A percentile compares a stretch with the other conserved stretches of the same genome.
phyloP scores from a whole-genome alignment of 768 basidiomycete species.

The Hirschioporus abietinus region DNA sequence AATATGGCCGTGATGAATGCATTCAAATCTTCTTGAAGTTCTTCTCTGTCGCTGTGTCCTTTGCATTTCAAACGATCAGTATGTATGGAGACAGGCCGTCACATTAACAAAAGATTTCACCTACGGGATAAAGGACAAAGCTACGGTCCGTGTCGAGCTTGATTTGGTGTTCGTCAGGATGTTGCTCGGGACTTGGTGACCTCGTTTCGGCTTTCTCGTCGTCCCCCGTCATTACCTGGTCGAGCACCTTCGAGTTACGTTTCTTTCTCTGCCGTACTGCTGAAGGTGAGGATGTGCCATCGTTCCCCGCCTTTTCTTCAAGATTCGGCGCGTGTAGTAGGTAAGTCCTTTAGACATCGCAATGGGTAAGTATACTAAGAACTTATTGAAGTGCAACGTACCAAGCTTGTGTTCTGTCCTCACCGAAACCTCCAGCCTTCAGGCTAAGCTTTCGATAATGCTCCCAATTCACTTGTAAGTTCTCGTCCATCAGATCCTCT shows the following conservation, averaged over 20 bases:
- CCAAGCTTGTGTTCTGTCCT: constrained; percentile 53
- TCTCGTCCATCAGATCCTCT: no score
- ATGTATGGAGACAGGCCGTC: neutral
- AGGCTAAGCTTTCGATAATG: constrained; percentile 43
- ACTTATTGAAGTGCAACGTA: constrained; percentile 28
- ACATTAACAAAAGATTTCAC: constrained; percentile 34
- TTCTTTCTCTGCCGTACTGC: neutral
- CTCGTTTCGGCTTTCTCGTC: neutral
- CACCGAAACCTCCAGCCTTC: constrained; percentile 58
- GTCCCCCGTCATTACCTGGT: neutral
- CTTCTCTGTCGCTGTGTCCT: constrained; percentile 38
- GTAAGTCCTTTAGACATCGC: constrained; percentile 32
- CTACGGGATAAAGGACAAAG: constrained; percentile 89
- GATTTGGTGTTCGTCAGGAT: constrained; percentile 84
- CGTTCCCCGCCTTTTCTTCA: neutral
- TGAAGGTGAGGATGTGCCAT: neutral
- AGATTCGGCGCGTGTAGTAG: constrained; percentile 24
- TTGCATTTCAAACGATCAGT: constrained; percentile 1
- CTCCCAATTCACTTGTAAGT: constrained; percentile 32
- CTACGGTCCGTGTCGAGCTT: constrained; percentile 86
- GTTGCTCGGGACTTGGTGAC: constrained; percentile 23
- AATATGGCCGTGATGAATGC: constrained; percentile 71
- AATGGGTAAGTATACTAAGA: constrained; percentile 17
- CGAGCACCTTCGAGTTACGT: neutral
- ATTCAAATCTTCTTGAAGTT: constrained; percentile 62